phyloP scores from a whole-genome alignment of 108 stramenopile genomes.

The Nannochloropsis oceanica region DNA sequence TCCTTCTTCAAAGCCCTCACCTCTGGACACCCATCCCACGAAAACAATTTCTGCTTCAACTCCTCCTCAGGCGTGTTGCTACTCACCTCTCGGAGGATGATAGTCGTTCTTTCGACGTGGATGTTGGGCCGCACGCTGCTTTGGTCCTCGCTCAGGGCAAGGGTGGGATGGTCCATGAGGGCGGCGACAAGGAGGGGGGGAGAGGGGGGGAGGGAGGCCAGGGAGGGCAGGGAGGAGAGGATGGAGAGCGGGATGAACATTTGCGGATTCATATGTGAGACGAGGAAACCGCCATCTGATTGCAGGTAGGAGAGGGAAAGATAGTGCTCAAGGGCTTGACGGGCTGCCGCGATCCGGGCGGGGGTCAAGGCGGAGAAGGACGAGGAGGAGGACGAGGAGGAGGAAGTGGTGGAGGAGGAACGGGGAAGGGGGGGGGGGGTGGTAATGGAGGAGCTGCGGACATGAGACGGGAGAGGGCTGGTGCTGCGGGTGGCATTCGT shows the following conservation, averaged over 20 bases:
- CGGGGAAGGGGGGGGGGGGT: too few species aligned
- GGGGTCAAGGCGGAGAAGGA: too few species aligned
- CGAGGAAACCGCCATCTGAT: neutral
- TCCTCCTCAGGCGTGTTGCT: neutral
- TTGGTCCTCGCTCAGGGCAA: neutral
- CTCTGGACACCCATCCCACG: neutral
- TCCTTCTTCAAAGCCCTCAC: neutral
- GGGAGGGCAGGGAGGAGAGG: neutral
- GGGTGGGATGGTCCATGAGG: neutral
- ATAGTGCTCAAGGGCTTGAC: neutral
- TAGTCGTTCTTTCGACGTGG: neutral
- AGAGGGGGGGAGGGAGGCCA: neutral
- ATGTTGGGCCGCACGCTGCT: neutral
- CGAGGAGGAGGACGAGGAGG: too few species aligned
- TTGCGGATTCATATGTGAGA: neutral
- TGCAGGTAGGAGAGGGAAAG: neutral
- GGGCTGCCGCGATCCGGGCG: neutral
- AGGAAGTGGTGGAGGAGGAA: too few species aligned
- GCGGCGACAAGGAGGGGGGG: neutral
- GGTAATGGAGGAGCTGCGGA: too few species aligned
- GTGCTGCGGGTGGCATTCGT: too few species aligned
- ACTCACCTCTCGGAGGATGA: neutral
- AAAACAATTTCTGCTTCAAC: neutral
- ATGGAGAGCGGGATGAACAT: neutral
- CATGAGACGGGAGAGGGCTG: too few species aligned